Percentiles rank a stretch among this genome's conserved stretches.
These are phyloP conservation scores for Malus hybrid DNA, from an alignment of 331 rosid species.

Conservation along the genomic window DNA sequence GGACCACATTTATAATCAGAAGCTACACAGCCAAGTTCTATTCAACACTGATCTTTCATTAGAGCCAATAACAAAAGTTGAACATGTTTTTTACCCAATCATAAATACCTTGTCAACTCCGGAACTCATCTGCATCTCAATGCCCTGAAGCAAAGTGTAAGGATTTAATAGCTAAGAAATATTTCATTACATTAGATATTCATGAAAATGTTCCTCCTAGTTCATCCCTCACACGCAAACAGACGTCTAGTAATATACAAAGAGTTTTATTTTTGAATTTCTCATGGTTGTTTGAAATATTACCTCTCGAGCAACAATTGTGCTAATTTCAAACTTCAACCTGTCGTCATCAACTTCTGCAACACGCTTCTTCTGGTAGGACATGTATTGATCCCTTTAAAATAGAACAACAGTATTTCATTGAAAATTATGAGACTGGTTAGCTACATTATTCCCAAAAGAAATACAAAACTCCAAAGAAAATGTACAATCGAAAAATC, in stretches of 20 bases:
- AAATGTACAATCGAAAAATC: neutral
- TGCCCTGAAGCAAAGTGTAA: conserved; percentile 55
- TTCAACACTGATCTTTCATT: neutral
- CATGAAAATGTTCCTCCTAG: neutral
- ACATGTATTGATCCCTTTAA: conserved; percentile 59
- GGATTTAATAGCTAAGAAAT: neutral
- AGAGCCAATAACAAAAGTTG: conserved; percentile 3
- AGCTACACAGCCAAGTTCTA: conserved; percentile 21
- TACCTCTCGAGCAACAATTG: conserved; percentile 79
- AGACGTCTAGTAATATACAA: neutral
- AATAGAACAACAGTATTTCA: neutral
- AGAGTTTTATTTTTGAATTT: too few relatives aligned
- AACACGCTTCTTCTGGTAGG: conserved; percentile 74
- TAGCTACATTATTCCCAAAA: neutral
- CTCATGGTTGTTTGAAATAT: neutral
- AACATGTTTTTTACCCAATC: conserved; percentile 8
- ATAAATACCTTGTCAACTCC: conserved; percentile 67
- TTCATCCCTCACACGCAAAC: neutral
- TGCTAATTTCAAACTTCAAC: conserved; percentile 83
- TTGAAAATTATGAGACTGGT: neutral
- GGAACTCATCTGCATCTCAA: conserved; percentile 79
- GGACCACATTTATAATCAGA: conserved; percentile 41
- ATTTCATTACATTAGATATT: neutral
- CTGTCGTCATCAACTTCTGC: conserved; percentile 83
- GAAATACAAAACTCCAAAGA: neutral